phyloP scores from a whole-genome alignment of 768 basidiomycete genomes.

The Kwoniella bestiolae region DNA sequence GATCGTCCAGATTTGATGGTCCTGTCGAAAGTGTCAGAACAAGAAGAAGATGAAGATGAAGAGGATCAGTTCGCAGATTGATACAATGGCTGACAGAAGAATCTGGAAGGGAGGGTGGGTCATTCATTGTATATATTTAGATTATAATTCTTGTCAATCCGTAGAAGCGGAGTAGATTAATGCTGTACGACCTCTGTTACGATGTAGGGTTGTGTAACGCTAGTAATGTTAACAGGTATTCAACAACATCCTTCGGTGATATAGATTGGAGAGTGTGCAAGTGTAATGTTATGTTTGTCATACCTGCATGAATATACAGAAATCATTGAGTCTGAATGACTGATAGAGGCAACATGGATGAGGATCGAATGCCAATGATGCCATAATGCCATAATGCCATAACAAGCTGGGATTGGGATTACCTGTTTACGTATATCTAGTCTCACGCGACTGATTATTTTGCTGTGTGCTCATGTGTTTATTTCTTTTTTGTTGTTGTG shows the following conservation, averaged over 20 bases:
- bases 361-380: neutral
- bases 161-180: too few species aligned
- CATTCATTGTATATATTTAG: neutral
- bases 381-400: too few species aligned
- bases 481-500: too few species aligned
- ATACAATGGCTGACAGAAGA: too few species aligned
- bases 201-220: too few species aligned
- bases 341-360: neutral
- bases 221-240: too few species aligned
- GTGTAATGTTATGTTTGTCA: neutral
- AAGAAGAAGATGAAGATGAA: conserved; percentile 11
- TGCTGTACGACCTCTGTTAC: too few species aligned
- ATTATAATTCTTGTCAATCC: too few species aligned
- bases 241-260: too few species aligned
- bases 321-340: neutral
- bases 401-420: too few species aligned
- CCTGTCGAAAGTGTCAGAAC: conserved; percentile 12
- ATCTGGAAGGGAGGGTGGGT: neutral
- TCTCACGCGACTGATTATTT: conserved; percentile 3
- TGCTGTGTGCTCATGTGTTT: neutral
- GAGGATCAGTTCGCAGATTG: conserved; percentile 6
- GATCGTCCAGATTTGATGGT: neutral
- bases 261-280: too few species aligned
- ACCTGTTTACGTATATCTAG: too few species aligned
- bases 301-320: neutral